Conservation (phyloP, 2,329 filamentous ascomycete genomes). For the Aureobasidium vineae region DNA sequence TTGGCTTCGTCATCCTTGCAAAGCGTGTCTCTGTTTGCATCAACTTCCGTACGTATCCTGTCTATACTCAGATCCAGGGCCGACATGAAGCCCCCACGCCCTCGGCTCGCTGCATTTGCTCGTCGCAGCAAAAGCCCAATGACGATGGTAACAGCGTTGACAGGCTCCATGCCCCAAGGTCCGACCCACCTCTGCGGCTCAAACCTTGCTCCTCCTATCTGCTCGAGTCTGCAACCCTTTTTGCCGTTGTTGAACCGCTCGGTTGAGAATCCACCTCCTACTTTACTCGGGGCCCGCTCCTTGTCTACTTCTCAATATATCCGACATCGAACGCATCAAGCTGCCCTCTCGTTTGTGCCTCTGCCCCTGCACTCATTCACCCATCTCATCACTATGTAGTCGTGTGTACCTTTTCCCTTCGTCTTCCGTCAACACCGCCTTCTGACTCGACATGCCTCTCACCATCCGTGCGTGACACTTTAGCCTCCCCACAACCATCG, state of each 20-base stretch:
- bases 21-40: background rate
- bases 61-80: background rate
- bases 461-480: slow-evolving; percentile 6
- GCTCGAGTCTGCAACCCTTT: slow-evolving; percentile 1
- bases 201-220: slow-evolving; percentile 14
- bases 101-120: slow-evolving; percentile 1
- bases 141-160: slow-evolving; percentile 16
- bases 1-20: background rate
- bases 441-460: background rate
- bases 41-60: background rate
- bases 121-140: slow-evolving; percentile 6
- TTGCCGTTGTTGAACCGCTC: slow-evolving; percentile 20
- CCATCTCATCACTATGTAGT: background rate
- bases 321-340: slow-evolving; percentile 1
- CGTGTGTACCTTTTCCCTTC: background rate
- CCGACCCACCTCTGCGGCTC: slow-evolving; percentile 20
- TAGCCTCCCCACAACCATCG: slow-evolving; percentile 6
- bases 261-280: slow-evolving; percentile 17
- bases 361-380: background rate
- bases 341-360: background rate
- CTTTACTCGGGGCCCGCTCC: background rate
- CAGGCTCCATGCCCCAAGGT: background rate
- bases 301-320: background rate
- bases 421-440: background rate
- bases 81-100: background rate